These are phyloP conservation scores for Gastroboletus turbinatus DNA, from an alignment of 1,284 basidiomycete genomes.

Conservation along the genomic window DNA sequence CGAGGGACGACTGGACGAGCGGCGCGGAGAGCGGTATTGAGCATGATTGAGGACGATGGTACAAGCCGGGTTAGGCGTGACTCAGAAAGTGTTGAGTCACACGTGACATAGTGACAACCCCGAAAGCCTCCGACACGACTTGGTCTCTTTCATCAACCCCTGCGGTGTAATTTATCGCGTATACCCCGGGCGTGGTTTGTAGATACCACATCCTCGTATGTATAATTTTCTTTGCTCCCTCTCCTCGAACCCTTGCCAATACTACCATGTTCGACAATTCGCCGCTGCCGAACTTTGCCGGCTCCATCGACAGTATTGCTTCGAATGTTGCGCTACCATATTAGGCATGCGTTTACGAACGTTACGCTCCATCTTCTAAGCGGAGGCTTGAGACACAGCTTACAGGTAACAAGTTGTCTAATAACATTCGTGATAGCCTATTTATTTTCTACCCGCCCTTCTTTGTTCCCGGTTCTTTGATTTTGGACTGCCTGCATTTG, in stretches of 20 bases:
- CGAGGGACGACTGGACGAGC: slow-evolving; percentile 40
- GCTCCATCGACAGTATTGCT: not conserved
- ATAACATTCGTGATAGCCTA: slow-evolving; percentile 7
- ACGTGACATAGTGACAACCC: slow-evolving; percentile 22
- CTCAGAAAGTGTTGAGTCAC: slow-evolving; percentile 25
- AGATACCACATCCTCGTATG: not conserved
- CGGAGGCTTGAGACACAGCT: slow-evolving; percentile 1
- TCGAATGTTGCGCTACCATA: slow-evolving; percentile 15
- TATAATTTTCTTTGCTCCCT: not conserved
- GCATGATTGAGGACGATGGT: slow-evolving; percentile 38
- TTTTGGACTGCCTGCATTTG: slow-evolving; percentile 5
- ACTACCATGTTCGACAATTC: not conserved
- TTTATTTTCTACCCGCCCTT: slow-evolving; percentile 22
- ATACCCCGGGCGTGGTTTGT: too few species aligned
- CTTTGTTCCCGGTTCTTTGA: slow-evolving; percentile 1
- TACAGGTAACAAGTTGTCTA: not conserved
- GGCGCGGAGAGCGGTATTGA: slow-evolving; percentile 40
- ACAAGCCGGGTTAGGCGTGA: slow-evolving; percentile 32
- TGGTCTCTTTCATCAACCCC: not conserved
- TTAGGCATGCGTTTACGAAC: slow-evolving; percentile 36
- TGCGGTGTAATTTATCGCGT: not conserved
- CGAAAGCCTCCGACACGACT: not conserved
- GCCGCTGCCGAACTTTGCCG: slow-evolving; percentile 1
- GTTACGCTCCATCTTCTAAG: slow-evolving; percentile 14
- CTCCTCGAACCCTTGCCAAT: not conserved